Conservation (phyloP, 2,329 filamentous ascomycete genomes). For the Clathrospora elynae region DNA sequence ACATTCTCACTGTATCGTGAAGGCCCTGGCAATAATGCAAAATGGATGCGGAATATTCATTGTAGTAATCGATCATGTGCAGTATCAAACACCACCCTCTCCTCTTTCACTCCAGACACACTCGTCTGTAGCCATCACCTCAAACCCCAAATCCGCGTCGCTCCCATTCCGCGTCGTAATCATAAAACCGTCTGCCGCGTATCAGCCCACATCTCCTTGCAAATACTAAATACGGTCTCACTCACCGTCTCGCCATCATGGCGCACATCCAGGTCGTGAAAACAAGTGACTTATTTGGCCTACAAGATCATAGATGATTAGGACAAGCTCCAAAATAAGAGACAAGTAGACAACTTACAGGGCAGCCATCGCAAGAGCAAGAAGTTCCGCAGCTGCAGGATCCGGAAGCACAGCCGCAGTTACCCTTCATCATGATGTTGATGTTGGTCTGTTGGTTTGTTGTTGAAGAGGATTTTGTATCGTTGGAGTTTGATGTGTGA, state of each 20-base stretch:
- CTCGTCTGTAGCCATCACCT: background rate
- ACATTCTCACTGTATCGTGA: too few species aligned
- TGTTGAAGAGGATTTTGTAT: background rate
- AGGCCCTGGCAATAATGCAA: too few species aligned
- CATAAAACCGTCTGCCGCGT: constrained; percentile 1
- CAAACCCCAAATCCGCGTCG: too few species aligned
- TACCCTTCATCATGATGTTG: constrained; percentile 22
- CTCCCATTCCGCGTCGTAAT: background rate
- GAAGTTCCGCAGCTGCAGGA: constrained; percentile 32
- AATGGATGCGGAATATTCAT: too few species aligned
- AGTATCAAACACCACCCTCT: too few species aligned
- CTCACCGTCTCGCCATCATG: constrained; percentile 3
- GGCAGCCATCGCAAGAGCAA: constrained; percentile 36
- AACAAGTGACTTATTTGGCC: constrained; percentile 24
- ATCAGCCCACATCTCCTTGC: background rate
- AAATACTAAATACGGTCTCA: background rate
- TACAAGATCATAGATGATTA: constrained; percentile 2
- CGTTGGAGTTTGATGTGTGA: background rate
- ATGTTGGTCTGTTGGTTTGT: constrained; percentile 5
- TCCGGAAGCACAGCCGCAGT: constrained; percentile 34
- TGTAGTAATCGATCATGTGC: too few species aligned
- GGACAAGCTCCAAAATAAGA: background rate
- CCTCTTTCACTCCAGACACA: background rate
- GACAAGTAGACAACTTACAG: constrained; percentile 20
- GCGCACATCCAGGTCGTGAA: background rate